Evolutionary conservation across 148 eudicot species (phyloP), one percentile per base, ranked within the genome.

Genomic region (Pharnaceum exiguum): DNA sequence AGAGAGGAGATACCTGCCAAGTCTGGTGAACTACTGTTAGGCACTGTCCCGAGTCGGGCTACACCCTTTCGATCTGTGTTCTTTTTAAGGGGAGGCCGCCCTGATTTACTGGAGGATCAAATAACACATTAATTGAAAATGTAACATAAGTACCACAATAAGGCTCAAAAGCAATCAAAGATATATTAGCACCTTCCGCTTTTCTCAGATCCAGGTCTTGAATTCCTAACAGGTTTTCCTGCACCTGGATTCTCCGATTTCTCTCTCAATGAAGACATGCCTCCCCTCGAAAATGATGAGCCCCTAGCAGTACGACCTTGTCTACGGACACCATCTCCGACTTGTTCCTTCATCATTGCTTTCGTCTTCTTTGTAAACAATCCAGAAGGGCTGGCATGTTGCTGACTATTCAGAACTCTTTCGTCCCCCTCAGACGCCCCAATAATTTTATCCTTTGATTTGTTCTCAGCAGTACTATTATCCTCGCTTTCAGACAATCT

Each of bases 281-380:
- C 68, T 63, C 80, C 77, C 69, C 71, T 79, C 29, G 85, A 58
- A 48, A 82, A 67, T 4, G 84, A 74, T 47, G 93, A 67, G 32
- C 82, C 93, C 73, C 97, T 82, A 51, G 85, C 93, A 71, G 69
- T 82, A 27, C 89, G 87, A 37, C 93, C 91, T 64, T 82, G 86
- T 66, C 82, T 84, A 58, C 75, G 77, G 55, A 78, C 85, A 50
- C 87, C 85, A 74, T 87, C 97, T 23, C 71, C 71, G 43, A 36
- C 69, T 60, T 82, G 89, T 60, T 82, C 95, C 60, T 82, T 84
- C 27, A 40, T 51, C 53, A 72, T 42, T 51, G 78, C 51, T 68
- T 90, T 86, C 65, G 66, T 79, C 79, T 84, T 90, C 75, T 82
- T 86, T 26, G 75, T 39, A 48, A 73, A 71, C 35, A 67, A 60